Percentiles rank a stretch among this genome's conserved stretches.
phyloP scores from a whole-genome alignment of 2,329 filamentous ascomycete genomes.

The Fragosphaeria purpurea region DNA sequence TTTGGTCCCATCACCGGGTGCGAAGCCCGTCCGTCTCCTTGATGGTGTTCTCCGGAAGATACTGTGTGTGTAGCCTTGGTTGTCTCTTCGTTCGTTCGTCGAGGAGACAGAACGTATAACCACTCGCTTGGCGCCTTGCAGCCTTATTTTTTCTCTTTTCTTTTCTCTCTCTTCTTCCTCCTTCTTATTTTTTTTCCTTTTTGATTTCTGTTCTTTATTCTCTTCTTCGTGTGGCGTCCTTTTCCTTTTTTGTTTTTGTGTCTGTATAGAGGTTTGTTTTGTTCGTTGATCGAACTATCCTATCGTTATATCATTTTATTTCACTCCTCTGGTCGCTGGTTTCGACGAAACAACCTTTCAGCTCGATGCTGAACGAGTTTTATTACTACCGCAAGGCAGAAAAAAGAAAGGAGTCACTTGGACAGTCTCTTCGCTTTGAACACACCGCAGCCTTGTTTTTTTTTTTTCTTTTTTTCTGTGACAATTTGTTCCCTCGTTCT shows the following conservation, averaged over 20 bases:
- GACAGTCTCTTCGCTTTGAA: conserved; percentile 1
- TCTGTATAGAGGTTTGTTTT: conserved; percentile 17
- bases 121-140: conserved; percentile 1
- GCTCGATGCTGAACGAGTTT: conserved; percentile 23
- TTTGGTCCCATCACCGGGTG: neutral
- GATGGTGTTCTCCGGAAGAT: neutral
- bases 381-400: conserved; percentile 1
- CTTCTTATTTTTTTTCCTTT: conserved; percentile 21
- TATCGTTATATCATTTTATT: conserved; percentile 20
- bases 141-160: conserved; percentile 2
- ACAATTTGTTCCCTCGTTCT: conserved; percentile 11
- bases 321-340: conserved; percentile 12
- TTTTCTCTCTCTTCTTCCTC: conserved; percentile 7
- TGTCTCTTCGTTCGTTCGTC: too few species aligned
- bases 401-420: neutral
- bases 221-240: neutral
- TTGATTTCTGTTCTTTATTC: conserved; percentile 14
- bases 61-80: too few species aligned
- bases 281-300: conserved; percentile 38
- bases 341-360: conserved; percentile 1
- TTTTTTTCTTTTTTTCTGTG: conserved; percentile 8
- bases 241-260: conserved; percentile 18
- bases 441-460: conserved; percentile 14
- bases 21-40: too few species aligned
- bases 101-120: neutral